Evolutionary conservation across 2,329 filamentous ascomycete genomes (phyloP).

Genomic region (Clonostachys rhizophaga): DNA sequence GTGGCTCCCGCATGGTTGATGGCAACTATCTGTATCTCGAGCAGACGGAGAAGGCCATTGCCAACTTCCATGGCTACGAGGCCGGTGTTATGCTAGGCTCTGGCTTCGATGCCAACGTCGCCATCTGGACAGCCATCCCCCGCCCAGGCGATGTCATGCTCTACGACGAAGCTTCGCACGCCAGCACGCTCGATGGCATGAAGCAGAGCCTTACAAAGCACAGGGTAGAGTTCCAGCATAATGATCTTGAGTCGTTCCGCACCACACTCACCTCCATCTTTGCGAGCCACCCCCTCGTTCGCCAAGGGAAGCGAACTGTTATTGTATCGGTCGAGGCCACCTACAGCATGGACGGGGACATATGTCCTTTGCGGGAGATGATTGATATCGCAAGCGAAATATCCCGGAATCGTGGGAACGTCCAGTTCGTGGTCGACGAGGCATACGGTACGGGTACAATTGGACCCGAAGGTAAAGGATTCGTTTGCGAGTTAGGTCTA

Average conservation of each 20-base stretch:
- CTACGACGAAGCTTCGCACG: slow-evolving; percentile 63
- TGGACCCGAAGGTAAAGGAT: too few species aligned
- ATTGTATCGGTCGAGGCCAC: slow-evolving; percentile 33
- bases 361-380: too few species aligned
- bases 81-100: slow-evolving; percentile 57
- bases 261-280: slow-evolving; percentile 23
- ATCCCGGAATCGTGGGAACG: too few species aligned
- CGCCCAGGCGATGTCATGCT: slow-evolving; percentile 50
- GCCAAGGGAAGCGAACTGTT: slow-evolving; percentile 19
- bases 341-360: slow-evolving; percentile 40
- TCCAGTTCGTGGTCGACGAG: too few species aligned
- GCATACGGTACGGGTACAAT: too few species aligned
- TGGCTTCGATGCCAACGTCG: slow-evolving; percentile 48
- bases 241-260: slow-evolving; percentile 25
- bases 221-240: slow-evolving; percentile 40
- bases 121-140: slow-evolving; percentile 42
- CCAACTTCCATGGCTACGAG: slow-evolving; percentile 53
- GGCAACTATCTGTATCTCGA: slow-evolving; percentile 56
- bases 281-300: slow-evolving; percentile 18
- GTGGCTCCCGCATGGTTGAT: slow-evolving; percentile 59
- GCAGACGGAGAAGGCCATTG: slow-evolving; percentile 53
- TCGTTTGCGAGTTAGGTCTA: too few species aligned
- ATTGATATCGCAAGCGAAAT: too few species aligned
- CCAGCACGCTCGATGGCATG: slow-evolving; percentile 63
- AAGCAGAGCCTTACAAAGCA: slow-evolving; percentile 41